Evolutionary conservation across 495 filamentous ascomycete genomes (phyloP).

Genomic region (Cercophora newfieldiana): DNA sequence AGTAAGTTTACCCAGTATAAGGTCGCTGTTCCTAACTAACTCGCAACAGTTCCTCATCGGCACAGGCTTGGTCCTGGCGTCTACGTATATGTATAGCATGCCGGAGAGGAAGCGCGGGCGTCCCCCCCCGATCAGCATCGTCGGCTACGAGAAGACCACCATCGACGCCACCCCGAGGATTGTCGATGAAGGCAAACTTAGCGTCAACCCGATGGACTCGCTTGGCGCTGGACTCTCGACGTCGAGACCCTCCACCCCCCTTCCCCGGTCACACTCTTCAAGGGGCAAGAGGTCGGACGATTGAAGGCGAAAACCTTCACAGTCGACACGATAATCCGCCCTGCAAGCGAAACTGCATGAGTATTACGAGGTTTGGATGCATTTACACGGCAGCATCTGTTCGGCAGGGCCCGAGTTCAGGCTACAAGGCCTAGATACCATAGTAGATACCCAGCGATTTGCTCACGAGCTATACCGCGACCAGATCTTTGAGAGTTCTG

Average conservation of each 20-base stretch:
- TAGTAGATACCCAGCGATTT: neutral
- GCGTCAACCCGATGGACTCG: conserved; percentile 44
- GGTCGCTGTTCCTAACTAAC: conserved; percentile 8
- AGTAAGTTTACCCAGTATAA: conserved; percentile 52
- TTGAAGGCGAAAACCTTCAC: conserved; percentile 19
- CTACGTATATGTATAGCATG: conserved; percentile 82
- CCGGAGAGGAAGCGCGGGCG: conserved; percentile 53
- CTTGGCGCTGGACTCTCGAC: conserved; percentile 56
- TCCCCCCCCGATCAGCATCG: conserved; percentile 75
- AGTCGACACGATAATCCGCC: neutral
- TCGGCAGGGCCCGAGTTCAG: neutral
- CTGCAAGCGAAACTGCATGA: neutral
- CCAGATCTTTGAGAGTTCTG: neutral
- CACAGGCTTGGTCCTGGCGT: conserved; percentile 69
- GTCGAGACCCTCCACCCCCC: conserved; percentile 67
- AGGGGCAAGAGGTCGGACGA: conserved; percentile 43
- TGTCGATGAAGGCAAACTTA: conserved; percentile 34
- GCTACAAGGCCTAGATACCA: neutral
- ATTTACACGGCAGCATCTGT: neutral
- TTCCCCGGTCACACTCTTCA: conserved; percentile 46
- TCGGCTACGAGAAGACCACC: conserved; percentile 72
- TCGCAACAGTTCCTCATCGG: conserved; percentile 75
- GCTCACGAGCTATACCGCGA: neutral
- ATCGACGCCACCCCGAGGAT: conserved; percentile 46
- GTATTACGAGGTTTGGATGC: neutral